A percentile compares a stretch with the other conserved stretches of the same genome.
These are phyloP conservation scores for Casuarina equisetifolia DNA, from an alignment of 306 rosid species.

Conservation along the genomic window DNA sequence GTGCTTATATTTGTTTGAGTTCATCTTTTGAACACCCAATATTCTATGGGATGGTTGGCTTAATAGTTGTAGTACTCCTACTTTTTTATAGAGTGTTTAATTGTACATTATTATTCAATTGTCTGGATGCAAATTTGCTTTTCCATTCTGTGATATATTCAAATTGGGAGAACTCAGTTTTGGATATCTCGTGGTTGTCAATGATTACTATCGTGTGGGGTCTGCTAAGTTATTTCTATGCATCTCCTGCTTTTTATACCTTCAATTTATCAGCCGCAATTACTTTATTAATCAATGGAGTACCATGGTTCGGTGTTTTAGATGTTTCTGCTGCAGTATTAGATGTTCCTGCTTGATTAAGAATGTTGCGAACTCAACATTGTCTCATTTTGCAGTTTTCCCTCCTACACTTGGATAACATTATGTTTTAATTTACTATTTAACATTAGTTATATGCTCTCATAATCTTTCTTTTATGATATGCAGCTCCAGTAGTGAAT, in stretches of 20 bases:
- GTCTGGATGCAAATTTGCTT: background rate
- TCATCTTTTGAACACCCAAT: background rate
- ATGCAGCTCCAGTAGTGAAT: conserved; percentile 71
- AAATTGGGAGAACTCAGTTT: background rate
- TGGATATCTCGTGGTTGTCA: background rate
- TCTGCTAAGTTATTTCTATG: background rate
- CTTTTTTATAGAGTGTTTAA: background rate
- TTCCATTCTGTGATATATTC: background rate
- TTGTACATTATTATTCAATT: background rate
- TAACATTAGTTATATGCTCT: conserved; percentile 12
- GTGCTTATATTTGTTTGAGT: background rate
- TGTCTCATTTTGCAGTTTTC: background rate
- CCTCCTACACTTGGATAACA: background rate
- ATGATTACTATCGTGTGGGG: background rate
- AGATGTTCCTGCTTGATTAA: background rate
- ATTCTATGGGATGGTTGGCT: background rate
- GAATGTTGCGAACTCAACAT: background rate
- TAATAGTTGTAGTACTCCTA: background rate
- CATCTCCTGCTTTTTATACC: background rate
- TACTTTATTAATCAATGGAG: background rate
- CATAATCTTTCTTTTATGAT: conserved; percentile 24
- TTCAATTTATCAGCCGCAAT: background rate
- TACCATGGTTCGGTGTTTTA: background rate
- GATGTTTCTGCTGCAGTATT: background rate
- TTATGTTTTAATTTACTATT: background rate